phyloP scores from a whole-genome alignment of 345 rosid genomes.

The Ricinus communis region DNA sequence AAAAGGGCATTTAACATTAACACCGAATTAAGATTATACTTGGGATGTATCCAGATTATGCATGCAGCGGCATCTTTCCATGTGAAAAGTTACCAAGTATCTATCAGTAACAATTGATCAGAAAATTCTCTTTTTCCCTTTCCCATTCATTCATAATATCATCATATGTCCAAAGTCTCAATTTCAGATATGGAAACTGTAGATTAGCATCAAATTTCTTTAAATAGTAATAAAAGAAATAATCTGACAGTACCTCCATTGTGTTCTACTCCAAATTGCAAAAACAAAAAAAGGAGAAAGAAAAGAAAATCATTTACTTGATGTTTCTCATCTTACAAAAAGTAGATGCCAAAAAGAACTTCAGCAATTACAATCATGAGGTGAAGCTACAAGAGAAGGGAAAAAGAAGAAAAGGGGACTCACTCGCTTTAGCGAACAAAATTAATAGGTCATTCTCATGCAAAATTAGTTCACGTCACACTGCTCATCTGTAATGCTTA shows the following conservation, averaged over 20 bases:
- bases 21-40: background rate
- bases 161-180: too few relatives aligned
- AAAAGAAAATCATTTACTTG: background rate
- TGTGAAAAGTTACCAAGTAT: too few relatives aligned
- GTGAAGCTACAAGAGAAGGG: slow-evolving; percentile 5
- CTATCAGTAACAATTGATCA: background rate
- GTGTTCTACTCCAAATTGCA: background rate
- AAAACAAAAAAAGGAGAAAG: background rate
- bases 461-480: slow-evolving; percentile 18
- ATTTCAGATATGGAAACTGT: background rate
- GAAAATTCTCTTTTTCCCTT: background rate
- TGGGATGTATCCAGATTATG: background rate
- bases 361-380: background rate
- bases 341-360: slow-evolving; percentile 1
- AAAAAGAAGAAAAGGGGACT: background rate
- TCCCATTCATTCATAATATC: background rate
- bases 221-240: too few relatives aligned
- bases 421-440: background rate
- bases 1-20: slow-evolving; percentile 19
- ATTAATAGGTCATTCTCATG: background rate
- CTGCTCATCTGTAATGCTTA: background rate
- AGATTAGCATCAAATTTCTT: background rate
- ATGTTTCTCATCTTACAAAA: background rate
- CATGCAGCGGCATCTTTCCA: background rate
- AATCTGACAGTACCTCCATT: background rate